A percentile compares a stretch with the other conserved stretches of the same genome.
Conservation (phyloP, 768 basidiomycete genomes). For the Mycena vulgaris region DNA sequence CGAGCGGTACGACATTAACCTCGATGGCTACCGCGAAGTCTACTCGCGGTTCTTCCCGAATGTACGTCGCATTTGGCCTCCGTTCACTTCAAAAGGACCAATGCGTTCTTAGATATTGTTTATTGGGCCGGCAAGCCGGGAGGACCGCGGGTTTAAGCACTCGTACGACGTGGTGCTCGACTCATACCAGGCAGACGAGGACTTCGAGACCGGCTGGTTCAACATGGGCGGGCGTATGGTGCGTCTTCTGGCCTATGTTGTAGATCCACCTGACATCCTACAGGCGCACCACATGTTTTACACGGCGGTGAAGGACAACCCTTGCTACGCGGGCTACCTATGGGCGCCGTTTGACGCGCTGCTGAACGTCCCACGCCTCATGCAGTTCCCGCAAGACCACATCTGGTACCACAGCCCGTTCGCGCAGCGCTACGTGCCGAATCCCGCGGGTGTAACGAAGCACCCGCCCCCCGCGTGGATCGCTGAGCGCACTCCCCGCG, state of each 20-base stretch:
- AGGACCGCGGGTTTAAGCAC: slow-evolving; percentile 62
- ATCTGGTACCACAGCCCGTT: too few species aligned
- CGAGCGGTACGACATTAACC: too few species aligned
- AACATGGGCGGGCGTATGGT: too few species aligned
- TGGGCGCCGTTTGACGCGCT: too few species aligned
- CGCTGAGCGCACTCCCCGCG: slow-evolving; percentile 51
- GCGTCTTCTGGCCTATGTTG: slow-evolving; percentile 24
- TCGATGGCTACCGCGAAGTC: too few species aligned
- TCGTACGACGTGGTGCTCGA: slow-evolving; percentile 68
- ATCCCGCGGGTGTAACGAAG: slow-evolving; percentile 44
- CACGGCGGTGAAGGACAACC: too few species aligned
- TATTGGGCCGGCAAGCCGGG: too few species aligned
- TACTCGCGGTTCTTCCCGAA: slow-evolving; percentile 67
- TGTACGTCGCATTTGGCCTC: slow-evolving; percentile 45
- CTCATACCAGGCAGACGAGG: slow-evolving; percentile 61
- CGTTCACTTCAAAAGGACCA: too few species aligned
- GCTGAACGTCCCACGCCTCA: too few species aligned
- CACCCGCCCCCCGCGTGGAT: slow-evolving; percentile 56
- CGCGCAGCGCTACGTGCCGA: slow-evolving; percentile 57
- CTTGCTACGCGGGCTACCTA: too few species aligned
- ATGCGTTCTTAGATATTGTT: slow-evolving; percentile 55
- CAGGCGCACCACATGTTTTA: slow-evolving; percentile 72
- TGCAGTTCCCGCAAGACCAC: too few species aligned
- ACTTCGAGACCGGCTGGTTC: slow-evolving; percentile 61
- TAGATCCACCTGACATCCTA: slow-evolving; percentile 17